Evolutionary conservation across 768 basidiomycete genomes (phyloP).

Genomic region (Daedaleopsis nitida): DNA sequence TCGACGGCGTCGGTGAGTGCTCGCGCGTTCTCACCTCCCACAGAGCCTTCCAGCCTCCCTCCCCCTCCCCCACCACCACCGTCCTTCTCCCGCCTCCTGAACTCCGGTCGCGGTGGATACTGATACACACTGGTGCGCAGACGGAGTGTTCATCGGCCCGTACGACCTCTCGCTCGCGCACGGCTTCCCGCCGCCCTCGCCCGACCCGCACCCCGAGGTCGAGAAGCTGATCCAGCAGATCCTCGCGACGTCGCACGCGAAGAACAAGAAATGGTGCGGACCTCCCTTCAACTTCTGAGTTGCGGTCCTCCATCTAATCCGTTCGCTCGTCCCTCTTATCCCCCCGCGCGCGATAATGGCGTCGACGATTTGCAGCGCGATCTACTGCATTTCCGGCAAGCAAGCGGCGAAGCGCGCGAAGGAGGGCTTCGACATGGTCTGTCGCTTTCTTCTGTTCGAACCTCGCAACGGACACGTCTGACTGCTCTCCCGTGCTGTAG

Average conservation of each 20-base stretch:
- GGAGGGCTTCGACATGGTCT: slow-evolving; percentile 55
- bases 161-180: slow-evolving; percentile 67
- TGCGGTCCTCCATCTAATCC: no score
- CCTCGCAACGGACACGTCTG: not conserved
- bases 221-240: slow-evolving; percentile 61
- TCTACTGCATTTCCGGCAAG: slow-evolving; percentile 48
- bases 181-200: slow-evolving; percentile 61
- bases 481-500: slow-evolving; percentile 27
- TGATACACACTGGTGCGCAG: slow-evolving; percentile 24
- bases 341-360: not conserved
- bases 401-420: slow-evolving; percentile 46
- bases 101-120: no score
- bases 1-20: slow-evolving; percentile 39
- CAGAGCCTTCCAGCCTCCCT: no score
- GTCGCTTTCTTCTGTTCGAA: not conserved
- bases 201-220: slow-evolving; percentile 65
- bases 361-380: slow-evolving; percentile 38
- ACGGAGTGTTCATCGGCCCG: slow-evolving; percentile 64
- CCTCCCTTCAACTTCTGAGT: not conserved
- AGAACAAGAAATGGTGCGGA: slow-evolving; percentile 65
- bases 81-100: no score
- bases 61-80: not conserved
- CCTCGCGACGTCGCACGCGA: slow-evolving; percentile 47
- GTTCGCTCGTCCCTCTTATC: not conserved
- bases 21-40: no score